Conservation (phyloP, 1,284 basidiomycete species). For the Rhodotorula sp. region DNA sequence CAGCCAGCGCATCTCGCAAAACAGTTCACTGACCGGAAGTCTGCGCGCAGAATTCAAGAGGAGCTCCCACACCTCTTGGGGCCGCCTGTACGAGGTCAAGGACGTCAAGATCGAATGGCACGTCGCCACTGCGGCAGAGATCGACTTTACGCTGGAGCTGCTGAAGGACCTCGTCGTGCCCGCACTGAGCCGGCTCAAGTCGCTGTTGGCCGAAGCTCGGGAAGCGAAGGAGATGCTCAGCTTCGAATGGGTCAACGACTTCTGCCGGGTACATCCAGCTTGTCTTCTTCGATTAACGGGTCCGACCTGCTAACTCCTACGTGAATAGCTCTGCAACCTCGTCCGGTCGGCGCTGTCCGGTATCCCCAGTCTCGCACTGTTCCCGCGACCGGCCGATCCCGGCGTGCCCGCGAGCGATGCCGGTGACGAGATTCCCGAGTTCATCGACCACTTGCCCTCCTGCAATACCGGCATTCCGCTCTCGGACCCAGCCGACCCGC, state of each 20-base stretch:
- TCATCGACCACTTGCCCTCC: conserved; percentile 46
- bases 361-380: conserved; percentile 61
- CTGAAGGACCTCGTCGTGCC: conserved; percentile 69
- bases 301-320: conserved; percentile 43
- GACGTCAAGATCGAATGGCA: conserved; percentile 89
- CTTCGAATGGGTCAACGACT: conserved; percentile 79
- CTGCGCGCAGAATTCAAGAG: conserved; percentile 32
- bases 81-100: conserved; percentile 66
- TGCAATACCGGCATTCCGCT: conserved; percentile 67
- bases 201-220: conserved; percentile 49
- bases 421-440: conserved; percentile 52
- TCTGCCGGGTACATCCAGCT: conserved; percentile 63
- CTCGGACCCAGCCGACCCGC: conserved; percentile 68
- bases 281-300: no score
- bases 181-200: conserved; percentile 66
- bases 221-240: conserved; percentile 51
- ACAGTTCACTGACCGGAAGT: background rate
- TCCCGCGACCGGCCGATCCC: conserved; percentile 59
- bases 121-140: conserved; percentile 69
- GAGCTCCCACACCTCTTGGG: conserved; percentile 56
- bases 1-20: background rate
- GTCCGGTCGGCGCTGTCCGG: conserved; percentile 68
- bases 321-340: conserved; percentile 49
- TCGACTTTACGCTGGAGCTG: conserved; percentile 76
- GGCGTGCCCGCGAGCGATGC: conserved; percentile 60